These are phyloP conservation scores for Collybia mongolica DNA, from an alignment of 768 basidiomycete species.

Conservation along the genomic window DNA sequence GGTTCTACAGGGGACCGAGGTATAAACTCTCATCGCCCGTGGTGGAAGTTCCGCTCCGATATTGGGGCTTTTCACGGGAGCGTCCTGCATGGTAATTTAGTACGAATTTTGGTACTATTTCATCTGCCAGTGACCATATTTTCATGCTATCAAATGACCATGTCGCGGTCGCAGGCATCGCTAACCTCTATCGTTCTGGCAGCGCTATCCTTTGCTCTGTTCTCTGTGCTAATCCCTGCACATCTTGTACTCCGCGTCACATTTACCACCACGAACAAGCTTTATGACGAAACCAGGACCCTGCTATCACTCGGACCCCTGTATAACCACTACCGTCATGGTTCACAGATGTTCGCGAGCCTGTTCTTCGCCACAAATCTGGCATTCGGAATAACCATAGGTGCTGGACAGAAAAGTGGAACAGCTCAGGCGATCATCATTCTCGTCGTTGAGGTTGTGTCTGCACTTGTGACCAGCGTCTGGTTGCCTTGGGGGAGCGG, in stretches of 20 bases:
- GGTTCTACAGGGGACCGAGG: slow-evolving; percentile 29
- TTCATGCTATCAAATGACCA: slow-evolving; percentile 82
- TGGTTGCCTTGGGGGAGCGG: slow-evolving; percentile 98
- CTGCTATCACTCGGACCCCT: slow-evolving; percentile 87
- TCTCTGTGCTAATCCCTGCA: slow-evolving; percentile 77
- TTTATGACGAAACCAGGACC: slow-evolving; percentile 94
- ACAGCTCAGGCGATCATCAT: slow-evolving; percentile 91
- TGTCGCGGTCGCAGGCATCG: slow-evolving; percentile 49
- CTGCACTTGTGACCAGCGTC: slow-evolving; percentile 85
- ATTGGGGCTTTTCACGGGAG: slow-evolving; percentile 80
- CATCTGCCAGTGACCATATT: slow-evolving; percentile 94
- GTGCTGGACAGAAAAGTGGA: slow-evolving; percentile 86
- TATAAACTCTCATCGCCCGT: slow-evolving; percentile 37
- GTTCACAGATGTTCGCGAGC: slow-evolving; percentile 85
- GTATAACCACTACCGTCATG: slow-evolving; percentile 93
- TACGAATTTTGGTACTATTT: slow-evolving; percentile 88
- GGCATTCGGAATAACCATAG: slow-evolving; percentile 80
- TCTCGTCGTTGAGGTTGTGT: slow-evolving; percentile 82
- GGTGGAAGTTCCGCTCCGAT: slow-evolving; percentile 58
- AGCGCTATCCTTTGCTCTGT: slow-evolving; percentile 72
- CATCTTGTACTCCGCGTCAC: slow-evolving; percentile 77
- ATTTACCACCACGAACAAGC: slow-evolving; percentile 79
- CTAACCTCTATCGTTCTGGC: slow-evolving; percentile 73
- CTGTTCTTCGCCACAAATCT: slow-evolving; percentile 82
- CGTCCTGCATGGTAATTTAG: slow-evolving; percentile 85